Percentiles rank a stretch among this genome's conserved stretches.
These are phyloP conservation scores for Cutaneotrichosporon sp. DNA, from an alignment of 1,284 basidiomycete species.

Conservation along the genomic window DNA sequence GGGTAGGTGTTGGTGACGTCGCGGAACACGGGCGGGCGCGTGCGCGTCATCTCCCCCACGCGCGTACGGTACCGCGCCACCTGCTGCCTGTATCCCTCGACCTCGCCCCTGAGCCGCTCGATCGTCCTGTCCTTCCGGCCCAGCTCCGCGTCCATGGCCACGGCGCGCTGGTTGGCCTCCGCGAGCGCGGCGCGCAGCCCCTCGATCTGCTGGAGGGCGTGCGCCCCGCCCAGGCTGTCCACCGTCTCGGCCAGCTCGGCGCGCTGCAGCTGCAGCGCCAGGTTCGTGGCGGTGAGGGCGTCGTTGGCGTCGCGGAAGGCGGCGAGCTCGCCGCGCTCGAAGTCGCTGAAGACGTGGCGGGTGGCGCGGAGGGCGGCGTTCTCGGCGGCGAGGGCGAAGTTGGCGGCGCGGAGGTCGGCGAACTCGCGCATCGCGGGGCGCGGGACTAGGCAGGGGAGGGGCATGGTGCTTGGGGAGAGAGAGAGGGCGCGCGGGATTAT, in stretches of 20 bases:
- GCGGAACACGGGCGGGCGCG: background rate
- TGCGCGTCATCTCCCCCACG: background rate
- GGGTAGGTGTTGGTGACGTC: background rate
- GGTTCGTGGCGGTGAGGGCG: background rate
- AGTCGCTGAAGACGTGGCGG: background rate
- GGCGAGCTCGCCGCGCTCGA: background rate
- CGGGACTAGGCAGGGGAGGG: background rate
- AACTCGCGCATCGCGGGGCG: background rate
- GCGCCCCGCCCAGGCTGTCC: background rate
- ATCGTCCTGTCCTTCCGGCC: too few species aligned
- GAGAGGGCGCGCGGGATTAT: background rate
- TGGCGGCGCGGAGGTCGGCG: background rate
- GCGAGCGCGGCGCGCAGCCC: background rate
- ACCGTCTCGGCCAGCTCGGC: background rate
- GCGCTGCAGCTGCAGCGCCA: background rate
- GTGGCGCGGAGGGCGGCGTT: background rate
- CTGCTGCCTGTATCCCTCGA: background rate
- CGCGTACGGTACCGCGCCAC: background rate
- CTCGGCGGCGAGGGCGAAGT: background rate
- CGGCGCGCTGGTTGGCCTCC: background rate
- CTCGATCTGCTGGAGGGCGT: background rate
- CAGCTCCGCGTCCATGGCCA: background rate
- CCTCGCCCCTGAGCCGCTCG: background rate
- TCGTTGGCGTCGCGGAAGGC: background rate
- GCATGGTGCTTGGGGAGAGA: background rate